Evolutionary conservation across 2,329 filamentous ascomycete species (phyloP), one percentile per base, ranked within the genome.

Genomic region (Peltaster fructicola): DNA sequence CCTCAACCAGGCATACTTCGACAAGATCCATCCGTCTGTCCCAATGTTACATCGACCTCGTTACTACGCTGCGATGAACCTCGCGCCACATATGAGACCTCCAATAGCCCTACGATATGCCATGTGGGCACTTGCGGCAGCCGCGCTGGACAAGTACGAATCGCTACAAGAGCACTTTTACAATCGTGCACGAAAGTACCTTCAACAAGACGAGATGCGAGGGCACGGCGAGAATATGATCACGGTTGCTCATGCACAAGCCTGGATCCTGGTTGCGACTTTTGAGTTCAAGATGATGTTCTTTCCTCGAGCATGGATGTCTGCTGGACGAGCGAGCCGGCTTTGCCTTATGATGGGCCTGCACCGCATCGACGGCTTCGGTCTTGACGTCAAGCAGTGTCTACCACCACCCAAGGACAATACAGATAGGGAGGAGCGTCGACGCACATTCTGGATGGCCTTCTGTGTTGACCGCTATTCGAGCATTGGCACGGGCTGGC

Each of bases 201-300:
- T 82, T 20, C 81, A 95, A 47, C 60, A 69, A 31, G 84, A 93
- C 45, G 82, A 90, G 49, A 73, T 93, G 59, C 88, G 79, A 47
- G 84, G 85, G 4, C 82, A 85, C 37, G 88, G 88, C 26, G 85
- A 95, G 50, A 65, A 73, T 36, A 77, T 90, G 47, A 77, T 93
- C 37, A 85, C 76, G 2, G 61, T 93, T 15, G 73, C 75, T 9
- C 80, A 92, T 49, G 78, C 75, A 24, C 88, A 98, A 48, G 70
- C 79, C 1, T 90, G 90, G 63, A 60, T 72, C 14, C 57, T 95
- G 11, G 61, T 90, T 23, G 68, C 73, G 5, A 71, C 67, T 1
- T 93, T 91, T 41, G 88, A 98, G 50, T 95, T 93, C 59, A 92
- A 85, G 54, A 77, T 79, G 65, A 92, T 95, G 79, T 90, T 82